phyloP scores from a whole-genome alignment of 176 grass and related monocot species.

The Bolboschoenus planiculmis region DNA sequence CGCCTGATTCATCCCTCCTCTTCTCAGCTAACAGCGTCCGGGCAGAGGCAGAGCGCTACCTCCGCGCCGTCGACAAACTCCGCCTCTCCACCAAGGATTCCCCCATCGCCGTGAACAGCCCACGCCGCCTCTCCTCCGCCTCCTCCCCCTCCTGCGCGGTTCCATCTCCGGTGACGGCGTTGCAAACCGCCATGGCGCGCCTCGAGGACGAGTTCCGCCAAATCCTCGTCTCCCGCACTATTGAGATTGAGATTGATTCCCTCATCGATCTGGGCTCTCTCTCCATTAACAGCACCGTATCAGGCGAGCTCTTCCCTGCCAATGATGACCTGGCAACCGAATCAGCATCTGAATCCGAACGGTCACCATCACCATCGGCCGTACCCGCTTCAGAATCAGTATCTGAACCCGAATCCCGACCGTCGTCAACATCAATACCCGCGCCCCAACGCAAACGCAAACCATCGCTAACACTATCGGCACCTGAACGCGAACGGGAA shows the following conservation, averaged over 20 bases:
- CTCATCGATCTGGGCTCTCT: constrained; percentile 16
- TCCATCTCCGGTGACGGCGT: constrained; percentile 34
- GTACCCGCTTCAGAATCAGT: constrained; percentile 28
- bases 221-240: not conserved
- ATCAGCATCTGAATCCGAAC: constrained; percentile 30
- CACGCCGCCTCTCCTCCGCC: constrained; percentile 36
- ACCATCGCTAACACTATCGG: constrained; percentile 30
- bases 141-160: constrained; percentile 36
- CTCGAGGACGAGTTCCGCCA: constrained; percentile 32
- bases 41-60: constrained; percentile 59
- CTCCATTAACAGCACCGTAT: constrained; percentile 15
- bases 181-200: constrained; percentile 49
- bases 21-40: constrained; percentile 65
- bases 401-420: constrained; percentile 49
- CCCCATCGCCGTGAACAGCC: constrained; percentile 34
- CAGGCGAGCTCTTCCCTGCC: not conserved
- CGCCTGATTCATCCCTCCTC: constrained; percentile 63
- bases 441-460: constrained; percentile 46
- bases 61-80: constrained; percentile 59
- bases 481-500: constrained; percentile 53
- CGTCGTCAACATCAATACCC: not conserved
- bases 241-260: constrained; percentile 12
- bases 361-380: constrained; percentile 32
- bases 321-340: not conserved
- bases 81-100: constrained; percentile 35